Base-by-base conservation (phyloP, 441 rosid species). In the Erodium moschatum region DNA sequence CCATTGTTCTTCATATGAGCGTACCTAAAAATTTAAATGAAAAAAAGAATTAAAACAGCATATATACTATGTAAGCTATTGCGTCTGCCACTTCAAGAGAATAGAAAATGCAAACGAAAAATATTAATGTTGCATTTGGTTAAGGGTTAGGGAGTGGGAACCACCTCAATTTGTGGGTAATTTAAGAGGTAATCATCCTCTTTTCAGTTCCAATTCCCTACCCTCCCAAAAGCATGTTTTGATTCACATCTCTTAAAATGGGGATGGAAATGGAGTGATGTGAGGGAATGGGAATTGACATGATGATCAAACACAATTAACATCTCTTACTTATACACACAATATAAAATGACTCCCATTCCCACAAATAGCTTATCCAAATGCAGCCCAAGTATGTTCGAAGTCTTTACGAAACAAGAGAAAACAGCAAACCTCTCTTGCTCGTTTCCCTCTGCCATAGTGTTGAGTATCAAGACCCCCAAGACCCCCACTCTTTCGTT, bases 1-100 rank as follows among this genome's bases (percentile, higher is more conserved):
- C 95, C 86, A 81, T 80, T 89, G 94, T 77, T 91, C 97, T 83
- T 89, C 97, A 50, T 91, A 91, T 16, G 97, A 89, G 27, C 96
- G 92, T 73, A 91, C 96, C 97, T 91, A 61, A 46, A 20, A 46
- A 70, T 67, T 61, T n/a, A 46, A 69, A 61, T 70, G 27, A 27
- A 68, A 6, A 40, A 67, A 70, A 66, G 6, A 5, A 35, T 35
- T 7, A 35, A 35, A 35, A 35, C 40, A 35, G 1, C 40, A 35
- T 35, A 35, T 35, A 35, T n/a, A 50, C 58, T 50, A 5, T 1
- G 58, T n/a, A 50, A 13, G 58, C 58, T 4, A 50, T 50, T 50
- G 58, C 56, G 15, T 46, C 15, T 11, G 10, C 58, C 58, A 15
- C 58, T 50, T 64, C 35, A 50, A 38, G 21, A 16, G 20, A 27